Evolutionary conservation across 2,329 filamentous ascomycete genomes (phyloP).

Genomic region (Botrytis cinerea): DNA sequence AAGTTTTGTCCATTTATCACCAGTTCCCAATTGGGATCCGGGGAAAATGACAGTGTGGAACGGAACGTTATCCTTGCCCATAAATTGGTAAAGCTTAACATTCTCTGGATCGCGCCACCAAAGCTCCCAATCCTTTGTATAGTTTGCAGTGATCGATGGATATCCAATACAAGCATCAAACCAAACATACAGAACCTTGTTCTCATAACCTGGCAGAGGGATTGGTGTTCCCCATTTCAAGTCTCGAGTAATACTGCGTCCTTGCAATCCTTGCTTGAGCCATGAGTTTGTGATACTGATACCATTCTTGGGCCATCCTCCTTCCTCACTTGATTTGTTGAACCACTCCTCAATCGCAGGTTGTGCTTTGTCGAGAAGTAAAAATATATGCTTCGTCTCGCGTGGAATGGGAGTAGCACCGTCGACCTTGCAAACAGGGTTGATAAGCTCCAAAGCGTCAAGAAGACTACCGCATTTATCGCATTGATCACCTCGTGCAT

Average conservation of each 20-base stretch:
- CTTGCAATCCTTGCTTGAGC: conserved; percentile 81
- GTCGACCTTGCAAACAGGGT: conserved; percentile 90
- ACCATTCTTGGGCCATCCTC: conserved; percentile 75
- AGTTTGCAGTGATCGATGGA: conserved; percentile 89
- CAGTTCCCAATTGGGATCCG: conserved; percentile 79
- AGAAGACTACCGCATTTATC: conserved; percentile 68
- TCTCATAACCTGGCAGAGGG: conserved; percentile 61
- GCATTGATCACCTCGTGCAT: conserved; percentile 73
- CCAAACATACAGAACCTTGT: conserved; percentile 83
- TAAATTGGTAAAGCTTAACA: conserved; percentile 89
- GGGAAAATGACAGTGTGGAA: conserved; percentile 95
- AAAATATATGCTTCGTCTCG: conserved; percentile 86
- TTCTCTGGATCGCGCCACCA: conserved; percentile 94
- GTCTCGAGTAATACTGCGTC: conserved; percentile 88
- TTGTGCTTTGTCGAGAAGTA: conserved; percentile 83
- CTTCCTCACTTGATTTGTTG: conserved; percentile 69
- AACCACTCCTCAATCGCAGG: conserved; percentile 77
- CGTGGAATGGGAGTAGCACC: conserved; percentile 75
- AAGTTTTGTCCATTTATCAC: conserved; percentile 85
- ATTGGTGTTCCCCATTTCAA: conserved; percentile 76
- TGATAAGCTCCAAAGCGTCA: conserved; percentile 66
- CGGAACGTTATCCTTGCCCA: conserved; percentile 81
- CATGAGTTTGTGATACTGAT: conserved; percentile 76
- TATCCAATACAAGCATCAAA: conserved; percentile 94
- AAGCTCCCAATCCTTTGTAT: conserved; percentile 85